These are phyloP conservation scores for Pythium apleroticum DNA, from an alignment of 352 stramenopile genomes.

Conservation along the genomic window DNA sequence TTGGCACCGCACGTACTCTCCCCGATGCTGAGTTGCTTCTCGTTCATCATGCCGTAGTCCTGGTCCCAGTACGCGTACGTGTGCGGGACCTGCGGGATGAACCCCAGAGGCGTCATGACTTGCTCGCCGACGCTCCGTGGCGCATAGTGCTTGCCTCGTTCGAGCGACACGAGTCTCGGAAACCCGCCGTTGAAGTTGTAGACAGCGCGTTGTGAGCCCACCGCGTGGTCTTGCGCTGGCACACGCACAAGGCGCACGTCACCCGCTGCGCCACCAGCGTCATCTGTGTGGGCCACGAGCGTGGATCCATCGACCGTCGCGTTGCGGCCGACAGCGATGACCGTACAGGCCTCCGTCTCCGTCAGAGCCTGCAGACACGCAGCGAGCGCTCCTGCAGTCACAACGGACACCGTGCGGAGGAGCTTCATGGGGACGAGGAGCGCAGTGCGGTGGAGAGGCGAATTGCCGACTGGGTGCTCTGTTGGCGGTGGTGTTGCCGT, in stretches of 20 bases:
- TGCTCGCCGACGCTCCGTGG: slow-evolving; percentile 28
- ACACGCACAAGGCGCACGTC: slow-evolving; percentile 92
- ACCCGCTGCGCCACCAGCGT: slow-evolving; percentile 70
- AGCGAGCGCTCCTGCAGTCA: not conserved
- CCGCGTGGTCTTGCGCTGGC: slow-evolving; percentile 47
- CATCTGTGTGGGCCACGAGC: slow-evolving; percentile 88
- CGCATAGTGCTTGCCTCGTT: slow-evolving; percentile 72
- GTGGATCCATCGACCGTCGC: slow-evolving; percentile 85
- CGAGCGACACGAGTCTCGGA: slow-evolving; percentile 63
- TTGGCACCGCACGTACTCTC: slow-evolving; percentile 92
- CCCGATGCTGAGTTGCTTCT: slow-evolving; percentile 91
- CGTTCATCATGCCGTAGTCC: slow-evolving; percentile 95
- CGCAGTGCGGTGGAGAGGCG: not conserved
- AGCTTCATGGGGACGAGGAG: not conserved
- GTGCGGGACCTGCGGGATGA: slow-evolving; percentile 88
- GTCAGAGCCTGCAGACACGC: not conserved
- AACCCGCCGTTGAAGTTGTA: slow-evolving; percentile 77
- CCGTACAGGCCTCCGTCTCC: slow-evolving; percentile 58
- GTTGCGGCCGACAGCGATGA: slow-evolving; percentile 80
- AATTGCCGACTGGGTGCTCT: not conserved
- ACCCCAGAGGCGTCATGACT: slow-evolving; percentile 63
- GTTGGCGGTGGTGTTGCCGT: not conserved
- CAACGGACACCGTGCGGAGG: not conserved
- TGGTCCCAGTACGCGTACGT: slow-evolving; percentile 95
- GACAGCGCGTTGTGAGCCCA: slow-evolving; percentile 40